Evolutionary conservation across 2,329 filamentous ascomycete species (phyloP).

Genomic region (Lecanoromycetidae sp.): DNA sequence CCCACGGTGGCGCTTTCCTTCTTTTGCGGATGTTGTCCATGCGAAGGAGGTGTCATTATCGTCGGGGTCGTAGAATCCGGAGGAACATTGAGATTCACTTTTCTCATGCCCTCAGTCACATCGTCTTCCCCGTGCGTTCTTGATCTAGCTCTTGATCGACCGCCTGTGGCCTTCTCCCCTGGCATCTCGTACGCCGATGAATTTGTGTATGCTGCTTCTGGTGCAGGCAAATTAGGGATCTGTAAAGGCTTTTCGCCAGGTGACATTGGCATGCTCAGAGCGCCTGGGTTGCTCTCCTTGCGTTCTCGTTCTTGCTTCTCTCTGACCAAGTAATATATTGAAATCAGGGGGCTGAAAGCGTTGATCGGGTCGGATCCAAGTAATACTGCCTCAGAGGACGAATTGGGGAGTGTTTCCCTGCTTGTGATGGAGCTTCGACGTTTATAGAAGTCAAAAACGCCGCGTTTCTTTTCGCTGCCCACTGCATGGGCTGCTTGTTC

Average conservation of each 20-base stretch:
- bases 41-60: constrained; percentile 42
- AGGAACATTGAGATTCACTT: constrained; percentile 44
- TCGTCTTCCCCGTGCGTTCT: constrained; percentile 94
- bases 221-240: constrained; percentile 65
- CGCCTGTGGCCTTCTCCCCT: constrained; percentile 75
- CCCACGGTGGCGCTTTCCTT: constrained; percentile 82
- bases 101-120: constrained; percentile 59
- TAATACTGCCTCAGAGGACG: constrained; percentile 76
- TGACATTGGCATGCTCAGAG: constrained; percentile 43
- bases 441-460: constrained; percentile 97
- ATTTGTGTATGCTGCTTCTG: constrained; percentile 83
- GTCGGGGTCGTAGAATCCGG: constrained; percentile 37
- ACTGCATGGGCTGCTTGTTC: constrained; percentile 46
- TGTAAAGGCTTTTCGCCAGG: constrained; percentile 46
- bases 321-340: constrained; percentile 89
- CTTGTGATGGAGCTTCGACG: constrained; percentile 79
- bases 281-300: constrained; percentile 46
- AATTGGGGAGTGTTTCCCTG: constrained; percentile 68
- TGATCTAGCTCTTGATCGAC: constrained; percentile 69
- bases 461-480: constrained; percentile 66
- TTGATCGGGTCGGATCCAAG: constrained; percentile 79
- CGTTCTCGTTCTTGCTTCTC: constrained; percentile 82
- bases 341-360: constrained; percentile 82
- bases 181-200: constrained; percentile 73
- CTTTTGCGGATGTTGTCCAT: constrained; percentile 48